Conservation (phyloP, 768 basidiomycete species). For the Hydnum rufescens region DNA sequence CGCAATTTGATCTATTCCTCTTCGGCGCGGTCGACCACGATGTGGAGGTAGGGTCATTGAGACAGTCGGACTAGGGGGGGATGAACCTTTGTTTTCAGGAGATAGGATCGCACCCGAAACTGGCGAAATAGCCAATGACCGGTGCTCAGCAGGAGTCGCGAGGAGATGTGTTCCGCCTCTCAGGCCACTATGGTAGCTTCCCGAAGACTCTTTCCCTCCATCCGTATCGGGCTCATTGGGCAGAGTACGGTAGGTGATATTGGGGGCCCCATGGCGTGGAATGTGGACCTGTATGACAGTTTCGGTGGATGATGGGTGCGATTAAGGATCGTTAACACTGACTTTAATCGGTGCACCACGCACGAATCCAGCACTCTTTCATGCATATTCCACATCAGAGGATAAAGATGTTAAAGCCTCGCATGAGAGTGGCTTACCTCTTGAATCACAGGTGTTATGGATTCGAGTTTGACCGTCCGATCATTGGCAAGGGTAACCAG, state of each 20-base stretch:
- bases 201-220: no score
- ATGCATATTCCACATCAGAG: not conserved
- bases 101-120: no score
- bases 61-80: no score
- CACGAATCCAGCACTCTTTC: slow-evolving; percentile 8
- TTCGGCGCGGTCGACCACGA: not conserved
- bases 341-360: slow-evolving; percentile 10
- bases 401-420: no score
- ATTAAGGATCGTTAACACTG: not conserved
- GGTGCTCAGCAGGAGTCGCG: no score
- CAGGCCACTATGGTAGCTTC: no score
- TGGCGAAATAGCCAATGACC: no score
- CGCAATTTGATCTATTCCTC: slow-evolving; percentile 34
- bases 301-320: not conserved
- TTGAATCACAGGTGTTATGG: slow-evolving; percentile 49
- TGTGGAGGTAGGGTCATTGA: not conserved
- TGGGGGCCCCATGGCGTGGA: slow-evolving; percentile 14
- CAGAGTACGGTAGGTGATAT: slow-evolving; percentile 13
- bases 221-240: no score
- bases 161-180: no score
- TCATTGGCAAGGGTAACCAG: slow-evolving; percentile 77
- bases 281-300: not conserved
- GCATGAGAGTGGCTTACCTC: slow-evolving; percentile 27
- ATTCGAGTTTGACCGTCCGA: slow-evolving; percentile 80
- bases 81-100: no score